A percentile compares a stretch with the other conserved stretches of the same genome.
Evolutionary conservation across 177 flowering plant species (phyloP).

Genomic region (Telopea speciosissima): DNA sequence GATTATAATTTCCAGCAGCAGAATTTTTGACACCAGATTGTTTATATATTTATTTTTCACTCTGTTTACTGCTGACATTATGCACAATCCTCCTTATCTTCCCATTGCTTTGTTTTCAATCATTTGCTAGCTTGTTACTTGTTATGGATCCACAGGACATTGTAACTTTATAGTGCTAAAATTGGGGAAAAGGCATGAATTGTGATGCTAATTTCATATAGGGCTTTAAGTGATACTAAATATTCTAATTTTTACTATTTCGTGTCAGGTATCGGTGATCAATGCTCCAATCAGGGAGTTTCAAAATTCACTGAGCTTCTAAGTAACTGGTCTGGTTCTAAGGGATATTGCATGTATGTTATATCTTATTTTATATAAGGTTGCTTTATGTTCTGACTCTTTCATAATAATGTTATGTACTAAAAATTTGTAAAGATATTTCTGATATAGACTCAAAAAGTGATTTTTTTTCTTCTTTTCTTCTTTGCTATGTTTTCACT

Average conservation of each 20-base stretch:
- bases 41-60: not conserved
- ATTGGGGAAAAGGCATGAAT: not conserved
- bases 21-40: not conserved
- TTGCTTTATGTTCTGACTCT: not conserved
- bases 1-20: no score
- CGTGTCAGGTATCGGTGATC: conserved; percentile 62
- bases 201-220: not conserved
- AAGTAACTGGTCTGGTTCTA: conserved; percentile 59
- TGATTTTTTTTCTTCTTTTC: no score
- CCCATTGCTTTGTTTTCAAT: not conserved
- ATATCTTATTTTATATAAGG: not conserved
- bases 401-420: no score
- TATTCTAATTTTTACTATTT: conserved; percentile 2
- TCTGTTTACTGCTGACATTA: not conserved
- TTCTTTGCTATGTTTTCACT: no score
- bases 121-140: not conserved
- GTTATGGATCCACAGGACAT: not conserved
- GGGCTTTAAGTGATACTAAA: not conserved
- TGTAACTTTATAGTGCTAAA: no score
- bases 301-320: conserved; percentile 55
- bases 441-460: no score
- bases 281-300: conserved; percentile 51
- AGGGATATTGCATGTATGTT: conserved; percentile 81
- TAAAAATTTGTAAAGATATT: no score
- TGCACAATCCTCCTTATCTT: not conserved